Evolutionary conservation across 23 red algal species (phyloP).

Genomic region (Pyropia haitanensis): DNA sequence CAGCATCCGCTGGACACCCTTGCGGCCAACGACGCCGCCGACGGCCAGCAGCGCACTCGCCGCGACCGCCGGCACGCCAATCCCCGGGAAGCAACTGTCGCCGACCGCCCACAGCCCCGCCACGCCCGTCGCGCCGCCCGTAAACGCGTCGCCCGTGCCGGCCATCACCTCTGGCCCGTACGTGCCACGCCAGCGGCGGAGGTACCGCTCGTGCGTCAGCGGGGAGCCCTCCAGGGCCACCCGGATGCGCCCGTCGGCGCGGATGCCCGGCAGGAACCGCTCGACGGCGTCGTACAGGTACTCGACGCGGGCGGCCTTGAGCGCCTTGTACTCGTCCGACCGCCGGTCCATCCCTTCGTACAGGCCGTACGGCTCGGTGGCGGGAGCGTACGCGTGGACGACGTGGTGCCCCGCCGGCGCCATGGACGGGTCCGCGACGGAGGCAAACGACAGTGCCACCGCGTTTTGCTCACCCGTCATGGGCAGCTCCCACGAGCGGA

Average conservation of each 20-base stretch:
- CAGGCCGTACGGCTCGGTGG: constrained; percentile 60
- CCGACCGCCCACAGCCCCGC: constrained; percentile 31
- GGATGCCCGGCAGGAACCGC: constrained; percentile 29
- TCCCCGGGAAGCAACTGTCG: constrained; percentile 69
- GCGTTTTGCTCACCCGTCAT: constrained; percentile 54
- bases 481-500: constrained; percentile 35
- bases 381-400: constrained; percentile 80
- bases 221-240: constrained; percentile 43
- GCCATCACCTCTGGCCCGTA: constrained; percentile 45
- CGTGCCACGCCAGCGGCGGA: constrained; percentile 27
- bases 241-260: constrained; percentile 11
- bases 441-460: constrained; percentile 53
- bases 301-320: constrained; percentile 29
- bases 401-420: constrained; percentile 49
- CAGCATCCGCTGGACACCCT: constrained; percentile 17
- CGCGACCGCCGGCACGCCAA: constrained; percentile 68
- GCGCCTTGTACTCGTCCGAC: constrained; percentile 30
- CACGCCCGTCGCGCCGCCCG: not conserved
- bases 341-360: constrained; percentile 41
- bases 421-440: constrained; percentile 40
- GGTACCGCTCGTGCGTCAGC: constrained; percentile 51
- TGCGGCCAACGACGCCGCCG: constrained; percentile 23
- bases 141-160: constrained; percentile 17
- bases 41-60: constrained; percentile 45
- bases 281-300: constrained; percentile 45